Conservation (phyloP, 2,329 filamentous ascomycete species). For the Cordyceps tenuipes region DNA sequence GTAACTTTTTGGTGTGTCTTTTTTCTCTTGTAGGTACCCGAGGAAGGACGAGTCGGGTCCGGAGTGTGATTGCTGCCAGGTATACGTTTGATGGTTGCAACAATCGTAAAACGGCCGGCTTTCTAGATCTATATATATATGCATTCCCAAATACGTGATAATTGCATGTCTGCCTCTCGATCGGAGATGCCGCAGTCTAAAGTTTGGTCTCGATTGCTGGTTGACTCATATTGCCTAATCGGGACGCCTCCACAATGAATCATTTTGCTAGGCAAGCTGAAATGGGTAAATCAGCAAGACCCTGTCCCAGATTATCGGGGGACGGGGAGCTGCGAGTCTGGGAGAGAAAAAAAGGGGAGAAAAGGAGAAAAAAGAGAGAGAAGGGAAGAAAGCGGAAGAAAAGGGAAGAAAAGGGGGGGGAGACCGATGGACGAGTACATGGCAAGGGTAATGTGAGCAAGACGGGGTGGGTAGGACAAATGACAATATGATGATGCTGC, state of each 20-base stretch:
- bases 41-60: not conserved
- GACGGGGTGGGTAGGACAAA: not conserved
- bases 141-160: not conserved
- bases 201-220: not conserved
- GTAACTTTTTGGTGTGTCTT: not conserved
- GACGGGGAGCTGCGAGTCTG: not conserved
- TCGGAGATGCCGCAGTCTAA: not conserved
- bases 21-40: too few species aligned
- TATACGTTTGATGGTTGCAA: not conserved
- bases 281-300: not conserved
- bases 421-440: too few species aligned
- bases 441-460: not conserved
- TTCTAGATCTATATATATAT: slow-evolving; percentile 2
- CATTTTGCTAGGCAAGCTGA: slow-evolving; percentile 1
- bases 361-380: too few species aligned
- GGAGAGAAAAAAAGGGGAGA: too few species aligned
- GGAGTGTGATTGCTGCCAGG: not conserved
- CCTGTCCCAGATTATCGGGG: not conserved
- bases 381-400: too few species aligned
- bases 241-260: slow-evolving; percentile 5
- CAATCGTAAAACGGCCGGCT: not conserved
- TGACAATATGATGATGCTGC: not conserved
- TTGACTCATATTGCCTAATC: slow-evolving; percentile 11
- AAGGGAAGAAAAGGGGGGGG: too few species aligned
- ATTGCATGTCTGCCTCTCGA: not conserved